Base-by-base conservation (phyloP, 331 rosid genomes). In the Dryas integrifolia region DNA sequence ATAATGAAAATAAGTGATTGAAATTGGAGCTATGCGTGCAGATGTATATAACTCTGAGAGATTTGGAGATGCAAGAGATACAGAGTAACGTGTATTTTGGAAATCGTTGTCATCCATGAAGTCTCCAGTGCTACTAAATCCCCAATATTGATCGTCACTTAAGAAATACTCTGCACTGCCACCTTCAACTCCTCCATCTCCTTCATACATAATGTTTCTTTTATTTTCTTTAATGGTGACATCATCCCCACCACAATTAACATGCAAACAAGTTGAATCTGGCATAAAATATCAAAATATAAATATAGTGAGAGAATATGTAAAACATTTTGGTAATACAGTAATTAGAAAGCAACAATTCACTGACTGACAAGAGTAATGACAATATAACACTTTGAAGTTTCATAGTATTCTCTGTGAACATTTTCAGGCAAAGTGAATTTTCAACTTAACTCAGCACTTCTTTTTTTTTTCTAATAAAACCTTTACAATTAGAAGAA, bases 71-170 rank as follows among this genome's bases (percentile, higher is more conserved):
- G 70, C 12, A 60, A 65, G 65, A 49, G 81, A 65, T 75, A 59
- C 73, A 46, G 80, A 51, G 76, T 82, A 91, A 68, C 80, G 95
- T 48, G 83, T 77, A 77, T 89, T 91, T 78, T 79, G 92, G 72
- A 0, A 35, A 62, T 91, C 73, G 3, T 72, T 47, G 69, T 94
- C 98, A 83, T 94, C 96, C 92, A 89, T 72, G 88, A 86, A 94
- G 78, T 91, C 98, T 61, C 98, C 98, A 46, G 95, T 85, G 79
- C 96, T 91, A 81, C 98, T 94, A 71, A 91, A 84, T 47, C 98
- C 98, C 98, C 98, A 91, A 40, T 74, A 53, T 58, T 58, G 76
- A 59, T 55, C 39, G 9, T 10, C 0, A 60, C 73, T 81, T 47
- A 76, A 48, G 59, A 57, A 87, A 69, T 70, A 79, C 52, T 80